Percentiles rank a stretch among this genome's conserved stretches.
Conservation (phyloP, 805 yeast species). For the Zygoascus ofunaensis region DNA sequence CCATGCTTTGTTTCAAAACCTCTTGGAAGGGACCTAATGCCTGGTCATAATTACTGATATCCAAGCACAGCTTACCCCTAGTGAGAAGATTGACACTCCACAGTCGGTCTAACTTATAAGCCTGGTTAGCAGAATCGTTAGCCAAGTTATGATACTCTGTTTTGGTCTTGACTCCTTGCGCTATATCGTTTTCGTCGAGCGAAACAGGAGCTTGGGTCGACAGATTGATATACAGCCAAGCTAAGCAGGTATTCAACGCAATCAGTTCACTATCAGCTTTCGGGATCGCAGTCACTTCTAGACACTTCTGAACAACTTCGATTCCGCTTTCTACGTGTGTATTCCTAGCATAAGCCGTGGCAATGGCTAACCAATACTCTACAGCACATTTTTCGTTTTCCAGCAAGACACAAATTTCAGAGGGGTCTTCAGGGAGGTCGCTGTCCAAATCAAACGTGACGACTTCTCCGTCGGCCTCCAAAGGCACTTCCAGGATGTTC, state of each 20-base stretch:
- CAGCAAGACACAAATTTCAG: constrained; percentile 67
- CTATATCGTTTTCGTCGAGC: constrained; percentile 10
- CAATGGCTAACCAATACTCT: constrained; percentile 78
- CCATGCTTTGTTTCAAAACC: constrained; percentile 41
- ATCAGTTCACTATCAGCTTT: constrained; percentile 33
- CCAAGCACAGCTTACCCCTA: constrained; percentile 54
- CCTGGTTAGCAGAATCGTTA: constrained; percentile 38
- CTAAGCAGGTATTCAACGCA: constrained; percentile 50
- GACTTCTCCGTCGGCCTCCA: constrained; percentile 64
- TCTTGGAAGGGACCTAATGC: constrained; percentile 63
- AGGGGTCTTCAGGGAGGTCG: constrained; percentile 84
- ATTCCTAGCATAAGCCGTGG: constrained; percentile 65
- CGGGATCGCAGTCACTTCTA: constrained; percentile 28
- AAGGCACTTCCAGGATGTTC: constrained; percentile 55
- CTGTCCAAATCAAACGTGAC: constrained; percentile 73
- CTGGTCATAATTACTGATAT: constrained; percentile 54
- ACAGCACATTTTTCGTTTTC: constrained; percentile 70
- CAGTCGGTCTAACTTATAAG: constrained; percentile 39
- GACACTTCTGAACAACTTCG: constrained; percentile 53
- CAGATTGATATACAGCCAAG: constrained; percentile 52
- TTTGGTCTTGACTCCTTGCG: constrained; percentile 17
- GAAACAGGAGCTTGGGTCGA: constrained; percentile 25
- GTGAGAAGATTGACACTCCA: constrained; percentile 46
- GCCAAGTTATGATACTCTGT: constrained; percentile 33
- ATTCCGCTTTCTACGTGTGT: constrained; percentile 52